Conservation (phyloP, 495 filamentous ascomycete species). For the Xylaria palmicola region DNA sequence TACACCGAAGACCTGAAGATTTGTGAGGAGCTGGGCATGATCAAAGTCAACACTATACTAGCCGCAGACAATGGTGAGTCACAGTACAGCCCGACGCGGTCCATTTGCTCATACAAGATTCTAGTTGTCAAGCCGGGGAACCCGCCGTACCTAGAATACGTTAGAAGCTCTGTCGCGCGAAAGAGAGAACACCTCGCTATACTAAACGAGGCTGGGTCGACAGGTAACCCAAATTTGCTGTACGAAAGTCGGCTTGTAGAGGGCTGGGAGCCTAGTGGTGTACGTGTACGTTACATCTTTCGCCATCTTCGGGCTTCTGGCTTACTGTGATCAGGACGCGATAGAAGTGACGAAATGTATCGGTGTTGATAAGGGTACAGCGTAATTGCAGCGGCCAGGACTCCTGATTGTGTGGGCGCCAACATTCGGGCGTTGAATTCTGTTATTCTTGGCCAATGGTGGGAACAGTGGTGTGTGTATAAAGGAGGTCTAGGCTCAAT, state of each 20-base stretch:
- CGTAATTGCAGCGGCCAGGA: not conserved
- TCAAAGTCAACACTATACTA: constrained; percentile 60
- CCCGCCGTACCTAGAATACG: constrained; percentile 69
- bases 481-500: too few species aligned
- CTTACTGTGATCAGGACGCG: constrained; percentile 56
- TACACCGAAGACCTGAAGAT: constrained; percentile 72
- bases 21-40: constrained; percentile 63
- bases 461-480: too few species aligned
- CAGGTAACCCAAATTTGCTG: constrained; percentile 67
- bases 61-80: constrained; percentile 64
- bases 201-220: constrained; percentile 34
- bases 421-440: too few species aligned
- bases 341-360: constrained; percentile 70
- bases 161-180: constrained; percentile 53
- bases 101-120: not conserved
- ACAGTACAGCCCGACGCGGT: not conserved
- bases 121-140: constrained; percentile 66
- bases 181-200: constrained; percentile 43
- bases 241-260: constrained; percentile 66
- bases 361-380: constrained; percentile 20
- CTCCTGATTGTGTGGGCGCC: not conserved
- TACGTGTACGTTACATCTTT: constrained; percentile 45
- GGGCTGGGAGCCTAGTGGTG: constrained; percentile 67
- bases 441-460: too few species aligned
- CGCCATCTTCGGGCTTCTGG: too few species aligned